Base-by-base conservation (phyloP, 805 yeast species). In the Yarrowia osloensis region DNA sequence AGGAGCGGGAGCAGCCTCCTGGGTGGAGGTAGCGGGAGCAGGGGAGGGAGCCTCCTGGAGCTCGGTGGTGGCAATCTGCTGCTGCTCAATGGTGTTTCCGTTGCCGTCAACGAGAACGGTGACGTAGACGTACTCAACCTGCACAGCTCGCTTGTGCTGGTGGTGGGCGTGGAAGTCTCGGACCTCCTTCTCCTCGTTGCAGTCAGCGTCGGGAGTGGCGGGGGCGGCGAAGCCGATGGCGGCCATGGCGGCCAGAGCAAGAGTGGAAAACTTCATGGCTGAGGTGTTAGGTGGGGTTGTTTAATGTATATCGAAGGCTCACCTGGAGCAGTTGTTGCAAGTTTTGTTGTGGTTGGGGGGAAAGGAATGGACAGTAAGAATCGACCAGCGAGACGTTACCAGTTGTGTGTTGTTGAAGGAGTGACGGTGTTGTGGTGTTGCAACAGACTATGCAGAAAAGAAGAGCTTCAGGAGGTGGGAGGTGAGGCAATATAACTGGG, bases 101-200 rank as follows among this genome's bases (percentile, higher is more conserved):
- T 75, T 68, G 67, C 73, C 77, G 71, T 79, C 80, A 54, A 79
- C 81, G 37, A 78, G 75, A 59, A 80, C 76, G 54, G 85, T 81
- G 69, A 80, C 77, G 71, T 85, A 84, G 61, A 79, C 80, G 75
- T 79, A 81, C 73, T 79, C 77, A 59, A 83, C 77, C 68, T 81
- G 78, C 68, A 80, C 68, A 54, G 80, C 82, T 65, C 82, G 79
- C 75, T 78, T 77, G 79, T 87, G 89, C 68, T 81, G 81, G 79
- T 86, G 90, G 74, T 76, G 73, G 81, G 78, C 67, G 82, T 77
- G 73, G 66, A 44, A 61, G 52, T 61, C 66, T 46, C 66, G 66
- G 37, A 55, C 69, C 26, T 67, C 63, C 46, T 52, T 68, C 54
- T 63, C 70, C 59, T 49, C 67, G 33, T 19, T 39, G 44, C 40